A percentile compares a stretch with the other conserved stretches of the same genome.
Conservation (phyloP, 2,329 filamentous ascomycete genomes). For the Endoconidiophora polonica region DNA sequence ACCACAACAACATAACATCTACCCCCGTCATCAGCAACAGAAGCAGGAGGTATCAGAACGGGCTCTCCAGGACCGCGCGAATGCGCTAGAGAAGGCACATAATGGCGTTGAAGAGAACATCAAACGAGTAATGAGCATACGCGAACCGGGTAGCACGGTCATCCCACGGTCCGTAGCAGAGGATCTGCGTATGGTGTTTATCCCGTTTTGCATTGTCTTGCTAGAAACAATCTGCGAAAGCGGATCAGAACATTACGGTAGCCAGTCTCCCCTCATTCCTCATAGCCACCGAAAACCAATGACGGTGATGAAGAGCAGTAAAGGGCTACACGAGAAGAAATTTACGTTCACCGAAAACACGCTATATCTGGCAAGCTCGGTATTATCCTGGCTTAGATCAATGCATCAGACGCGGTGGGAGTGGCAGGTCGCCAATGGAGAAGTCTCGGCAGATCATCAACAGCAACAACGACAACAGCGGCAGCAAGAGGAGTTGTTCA, state of each 20-base stretch:
- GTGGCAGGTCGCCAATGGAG: neutral
- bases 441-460: neutral
- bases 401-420: neutral
- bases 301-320: too few relatives aligned
- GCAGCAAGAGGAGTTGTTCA: neutral
- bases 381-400: neutral
- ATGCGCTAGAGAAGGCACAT: constrained; percentile 7
- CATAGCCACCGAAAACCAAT: too few relatives aligned
- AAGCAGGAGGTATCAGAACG: neutral
- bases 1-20: neutral
- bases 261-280: too few relatives aligned
- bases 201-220: constrained; percentile 7
- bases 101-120: neutral
- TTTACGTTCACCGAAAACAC: too few relatives aligned
- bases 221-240: constrained; percentile 1
- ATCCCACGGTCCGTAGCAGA: too few relatives aligned
- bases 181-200: constrained; percentile 3
- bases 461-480: neutral
- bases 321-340: too few relatives aligned
- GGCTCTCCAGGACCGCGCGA: neutral
- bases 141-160: neutral
- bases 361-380: too few relatives aligned
- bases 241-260: neutral
- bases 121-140: neutral
- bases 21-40: neutral